Evolutionary conservation across 352 stramenopile species (phyloP).

Genomic region (Phytophthora kernoviae): DNA sequence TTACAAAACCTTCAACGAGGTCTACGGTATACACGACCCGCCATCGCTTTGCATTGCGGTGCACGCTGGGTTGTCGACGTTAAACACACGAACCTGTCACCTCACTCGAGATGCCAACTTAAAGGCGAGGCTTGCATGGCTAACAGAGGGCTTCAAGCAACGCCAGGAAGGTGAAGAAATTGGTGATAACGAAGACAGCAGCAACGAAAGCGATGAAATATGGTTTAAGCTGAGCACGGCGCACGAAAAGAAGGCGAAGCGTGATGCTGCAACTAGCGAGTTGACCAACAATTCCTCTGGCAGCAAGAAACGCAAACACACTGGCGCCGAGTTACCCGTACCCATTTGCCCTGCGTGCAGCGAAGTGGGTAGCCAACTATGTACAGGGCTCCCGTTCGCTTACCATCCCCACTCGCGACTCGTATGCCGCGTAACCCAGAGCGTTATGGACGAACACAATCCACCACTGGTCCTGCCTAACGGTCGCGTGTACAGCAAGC

Average conservation of each 20-base stretch:
- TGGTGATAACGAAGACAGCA: slow-evolving; percentile 17
- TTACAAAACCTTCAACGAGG: slow-evolving; percentile 62
- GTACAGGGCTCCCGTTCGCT: slow-evolving; percentile 61
- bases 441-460: slow-evolving; percentile 88
- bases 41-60: slow-evolving; percentile 70
- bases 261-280: slow-evolving; percentile 8
- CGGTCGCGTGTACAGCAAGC: slow-evolving; percentile 83
- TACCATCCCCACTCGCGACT: slow-evolving; percentile 86
- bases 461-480: slow-evolving; percentile 82
- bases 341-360: slow-evolving; percentile 80
- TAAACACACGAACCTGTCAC: slow-evolving; percentile 79
- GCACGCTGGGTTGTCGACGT: slow-evolving; percentile 67
- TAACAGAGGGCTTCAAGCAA: slow-evolving; percentile 20
- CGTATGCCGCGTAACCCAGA: slow-evolving; percentile 79
- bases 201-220: slow-evolving; percentile 28
- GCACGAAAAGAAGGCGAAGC: slow-evolving; percentile 53
- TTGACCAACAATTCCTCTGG: slow-evolving; percentile 7
- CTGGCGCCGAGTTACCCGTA: slow-evolving; percentile 27
- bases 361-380: slow-evolving; percentile 68
- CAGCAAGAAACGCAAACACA: slow-evolving; percentile 39
- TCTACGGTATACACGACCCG: slow-evolving; percentile 72
- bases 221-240: slow-evolving; percentile 33
- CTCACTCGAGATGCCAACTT: slow-evolving; percentile 47
- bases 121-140: slow-evolving; percentile 40
- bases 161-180: slow-evolving; percentile 29